Percentiles rank a stretch among this genome's conserved stretches.
These are phyloP conservation scores for Pneumocystis canis DNA, from an alignment of 1,139 yeast genomes.

Conservation along the genomic window DNA sequence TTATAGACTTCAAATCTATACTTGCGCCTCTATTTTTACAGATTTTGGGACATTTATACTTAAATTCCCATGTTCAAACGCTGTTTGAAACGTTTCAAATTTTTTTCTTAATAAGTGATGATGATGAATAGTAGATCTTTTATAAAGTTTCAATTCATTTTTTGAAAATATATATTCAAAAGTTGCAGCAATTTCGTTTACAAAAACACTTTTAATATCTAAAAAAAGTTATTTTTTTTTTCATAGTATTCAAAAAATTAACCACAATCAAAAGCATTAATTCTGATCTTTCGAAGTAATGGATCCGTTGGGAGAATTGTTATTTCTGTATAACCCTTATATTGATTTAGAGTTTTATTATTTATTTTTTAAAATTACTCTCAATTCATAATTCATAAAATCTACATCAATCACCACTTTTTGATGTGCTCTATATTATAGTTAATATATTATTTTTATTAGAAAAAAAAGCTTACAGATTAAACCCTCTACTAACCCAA, in stretches of 20 bases:
- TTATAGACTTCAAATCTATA: not conserved
- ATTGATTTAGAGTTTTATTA: conserved; percentile 20
- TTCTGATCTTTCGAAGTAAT: conserved; percentile 35
- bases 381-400: conserved; percentile 33
- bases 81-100: conserved; percentile 6
- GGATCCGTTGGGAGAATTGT: conserved; percentile 61
- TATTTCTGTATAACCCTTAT: conserved; percentile 66
- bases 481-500: conserved; percentile 12
- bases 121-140: conserved; percentile 14
- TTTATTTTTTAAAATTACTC: conserved; percentile 5
- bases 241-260: conserved; percentile 26
- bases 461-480: conserved; percentile 11
- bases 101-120: conserved; percentile 42
- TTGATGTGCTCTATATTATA: conserved; percentile 31
- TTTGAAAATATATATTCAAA: conserved; percentile 40
- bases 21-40: conserved; percentile 1
- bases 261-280: conserved; percentile 57
- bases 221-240: not conserved
- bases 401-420: conserved; percentile 58
- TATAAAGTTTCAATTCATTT: conserved; percentile 39
- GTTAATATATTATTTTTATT: not conserved
- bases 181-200: conserved; percentile 43
- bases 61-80: not conserved
- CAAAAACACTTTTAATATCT: conserved; percentile 42
- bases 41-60: not conserved